These are phyloP conservation scores for Aspergillus proliferans DNA, from an alignment of 2,329 filamentous ascomycete species.

Conservation along the genomic window DNA sequence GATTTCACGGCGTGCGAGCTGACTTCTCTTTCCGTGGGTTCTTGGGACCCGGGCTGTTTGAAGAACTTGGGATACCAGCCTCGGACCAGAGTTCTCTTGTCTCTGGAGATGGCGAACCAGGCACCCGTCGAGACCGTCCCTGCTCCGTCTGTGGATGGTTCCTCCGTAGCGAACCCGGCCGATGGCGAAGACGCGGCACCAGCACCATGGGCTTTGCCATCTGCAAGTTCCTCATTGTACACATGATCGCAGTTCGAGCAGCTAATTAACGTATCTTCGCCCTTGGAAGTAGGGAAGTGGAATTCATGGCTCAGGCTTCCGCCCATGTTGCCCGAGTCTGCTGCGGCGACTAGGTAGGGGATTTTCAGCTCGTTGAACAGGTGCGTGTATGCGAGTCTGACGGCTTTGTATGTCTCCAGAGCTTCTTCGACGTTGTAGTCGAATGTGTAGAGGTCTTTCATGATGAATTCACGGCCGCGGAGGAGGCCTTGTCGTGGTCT, in stretches of 20 bases:
- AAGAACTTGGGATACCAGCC: slow-evolving; percentile 58
- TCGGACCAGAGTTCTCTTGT: slow-evolving; percentile 62
- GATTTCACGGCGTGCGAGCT: slow-evolving; percentile 62
- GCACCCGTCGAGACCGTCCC: slow-evolving; percentile 32
- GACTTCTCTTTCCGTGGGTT: slow-evolving; percentile 36
- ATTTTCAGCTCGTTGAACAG: slow-evolving; percentile 80
- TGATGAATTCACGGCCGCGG: slow-evolving; percentile 82
- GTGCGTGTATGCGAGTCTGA: slow-evolving; percentile 64
- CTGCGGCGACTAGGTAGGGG: slow-evolving; percentile 76
- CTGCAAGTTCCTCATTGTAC: slow-evolving; percentile 81
- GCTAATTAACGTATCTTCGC: slow-evolving; percentile 77
- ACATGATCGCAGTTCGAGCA: slow-evolving; percentile 69
- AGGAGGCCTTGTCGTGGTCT: slow-evolving; percentile 83
- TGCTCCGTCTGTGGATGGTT: slow-evolving; percentile 12
- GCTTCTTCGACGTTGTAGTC: slow-evolving; percentile 64
- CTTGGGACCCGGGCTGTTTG: slow-evolving; percentile 21
- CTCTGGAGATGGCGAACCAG: slow-evolving; percentile 41
- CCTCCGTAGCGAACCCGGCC: slow-evolving; percentile 21
- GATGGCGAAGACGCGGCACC: slow-evolving; percentile 3
- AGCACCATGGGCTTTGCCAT: slow-evolving; percentile 28
- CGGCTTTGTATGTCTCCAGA: slow-evolving; percentile 69
- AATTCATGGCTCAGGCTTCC: slow-evolving; percentile 92
- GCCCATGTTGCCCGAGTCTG: slow-evolving; percentile 94
- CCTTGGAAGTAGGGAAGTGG: slow-evolving; percentile 70
- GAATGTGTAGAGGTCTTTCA: slow-evolving; percentile 99